phyloP scores from a whole-genome alignment of 2,329 filamentous ascomycete genomes.

The Aspergillus pseudoterreus region DNA sequence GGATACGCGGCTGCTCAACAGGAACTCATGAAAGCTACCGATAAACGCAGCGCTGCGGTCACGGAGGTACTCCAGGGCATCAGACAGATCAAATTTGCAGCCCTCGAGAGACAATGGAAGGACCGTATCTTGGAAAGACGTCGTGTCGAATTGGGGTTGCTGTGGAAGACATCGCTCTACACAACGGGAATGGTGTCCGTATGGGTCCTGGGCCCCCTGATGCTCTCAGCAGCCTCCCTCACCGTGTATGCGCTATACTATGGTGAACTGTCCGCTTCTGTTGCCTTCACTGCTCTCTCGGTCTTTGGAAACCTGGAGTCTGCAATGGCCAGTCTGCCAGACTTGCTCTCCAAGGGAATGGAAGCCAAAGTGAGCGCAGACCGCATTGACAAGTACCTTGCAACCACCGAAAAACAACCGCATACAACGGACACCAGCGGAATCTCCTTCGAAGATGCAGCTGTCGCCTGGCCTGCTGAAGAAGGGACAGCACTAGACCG shows the following conservation, averaged over 20 bases:
- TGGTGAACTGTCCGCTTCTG: slow-evolving; percentile 62
- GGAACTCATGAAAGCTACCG: slow-evolving; percentile 68
- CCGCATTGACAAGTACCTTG: slow-evolving; percentile 69
- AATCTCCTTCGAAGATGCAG: slow-evolving; percentile 63
- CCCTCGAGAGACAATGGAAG: slow-evolving; percentile 71
- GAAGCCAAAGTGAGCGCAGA: slow-evolving; percentile 71
- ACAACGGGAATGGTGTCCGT: slow-evolving; percentile 62
- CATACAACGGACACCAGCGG: slow-evolving; percentile 51
- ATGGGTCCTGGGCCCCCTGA: slow-evolving; percentile 69
- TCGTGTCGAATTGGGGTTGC: slow-evolving; percentile 60
- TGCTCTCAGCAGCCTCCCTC: slow-evolving; percentile 68
- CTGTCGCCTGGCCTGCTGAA: slow-evolving; percentile 71
- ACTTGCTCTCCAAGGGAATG: slow-evolving; percentile 65
- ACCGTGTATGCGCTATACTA: slow-evolving; percentile 64
- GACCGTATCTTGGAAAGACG: slow-evolving; percentile 62
- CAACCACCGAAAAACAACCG: slow-evolving; percentile 62
- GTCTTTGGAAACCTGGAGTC: slow-evolving; percentile 72
- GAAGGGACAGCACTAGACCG: slow-evolving; percentile 40
- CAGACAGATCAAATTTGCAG: slow-evolving; percentile 78
- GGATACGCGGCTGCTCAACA: slow-evolving; percentile 63
- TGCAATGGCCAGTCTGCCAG: slow-evolving; percentile 67
- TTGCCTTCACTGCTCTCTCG: slow-evolving; percentile 72
- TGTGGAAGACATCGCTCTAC: slow-evolving; percentile 63
- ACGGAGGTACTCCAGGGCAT: slow-evolving; percentile 74
- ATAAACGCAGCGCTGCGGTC: slow-evolving; percentile 68